These are phyloP conservation scores for Picochlorum sp. DNA, from an alignment of 139 green algal genomes.

Conservation along the genomic window DNA sequence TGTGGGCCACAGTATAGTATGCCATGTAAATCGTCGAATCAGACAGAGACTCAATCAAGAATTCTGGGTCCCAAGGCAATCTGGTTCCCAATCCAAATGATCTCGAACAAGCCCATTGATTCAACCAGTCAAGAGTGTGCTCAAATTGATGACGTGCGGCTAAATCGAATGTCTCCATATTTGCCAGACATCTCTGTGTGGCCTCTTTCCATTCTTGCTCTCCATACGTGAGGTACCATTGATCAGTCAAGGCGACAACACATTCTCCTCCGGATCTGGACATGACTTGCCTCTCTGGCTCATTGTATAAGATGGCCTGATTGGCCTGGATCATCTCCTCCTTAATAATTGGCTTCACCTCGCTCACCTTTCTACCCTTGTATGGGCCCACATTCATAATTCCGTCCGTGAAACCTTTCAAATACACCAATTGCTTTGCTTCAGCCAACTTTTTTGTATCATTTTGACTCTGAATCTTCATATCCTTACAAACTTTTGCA, in stretches of 20 bases:
- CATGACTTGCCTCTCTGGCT: conserved; percentile 75
- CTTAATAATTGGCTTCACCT: conserved; percentile 84
- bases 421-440: conserved; percentile 90
- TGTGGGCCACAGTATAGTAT: conserved; percentile 93
- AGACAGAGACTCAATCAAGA: conserved; percentile 94
- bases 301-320: conserved; percentile 75
- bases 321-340: conserved; percentile 72
- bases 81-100: conserved; percentile 93
- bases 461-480: conserved; percentile 91
- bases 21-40: conserved; percentile 99
- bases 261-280: conserved; percentile 88
- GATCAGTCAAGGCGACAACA: conserved; percentile 96
- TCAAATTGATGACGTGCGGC: conserved; percentile 54
- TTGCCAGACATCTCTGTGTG: conserved; percentile 39
- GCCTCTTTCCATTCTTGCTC: conserved; percentile 74
- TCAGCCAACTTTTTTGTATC: conserved; percentile 92
- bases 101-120: conserved; percentile 92
- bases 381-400: conserved; percentile 81
- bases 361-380: conserved; percentile 69
- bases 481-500: conserved; percentile 72
- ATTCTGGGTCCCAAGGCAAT: conserved; percentile 92
- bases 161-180: conserved; percentile 68
- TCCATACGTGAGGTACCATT: conserved; percentile 94
- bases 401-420: conserved; percentile 97
- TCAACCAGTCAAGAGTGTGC: conserved; percentile 85